Percentiles rank a stretch among this genome's conserved stretches.
These are phyloP conservation scores for Talaromyces sp. DNA, from an alignment of 2,329 filamentous ascomycete genomes.

Conservation along the genomic window DNA sequence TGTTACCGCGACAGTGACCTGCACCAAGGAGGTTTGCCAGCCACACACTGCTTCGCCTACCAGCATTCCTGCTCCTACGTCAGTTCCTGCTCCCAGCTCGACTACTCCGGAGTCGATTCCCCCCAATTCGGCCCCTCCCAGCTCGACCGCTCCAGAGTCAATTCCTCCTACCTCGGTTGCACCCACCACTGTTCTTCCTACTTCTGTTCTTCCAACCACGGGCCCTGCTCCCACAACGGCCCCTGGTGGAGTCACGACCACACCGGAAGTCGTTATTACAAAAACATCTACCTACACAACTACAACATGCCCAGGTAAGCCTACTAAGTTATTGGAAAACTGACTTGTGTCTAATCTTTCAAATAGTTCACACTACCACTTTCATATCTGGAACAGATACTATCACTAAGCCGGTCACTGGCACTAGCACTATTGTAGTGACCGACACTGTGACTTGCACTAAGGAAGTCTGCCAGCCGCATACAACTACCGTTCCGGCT, in stretches of 20 bases:
- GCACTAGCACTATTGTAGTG: conserved; percentile 8
- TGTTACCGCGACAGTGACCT: conserved; percentile 1
- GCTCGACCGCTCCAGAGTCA: background rate
- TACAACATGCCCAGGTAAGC: conserved; percentile 4
- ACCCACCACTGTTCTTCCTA: background rate
- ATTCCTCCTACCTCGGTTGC: background rate
- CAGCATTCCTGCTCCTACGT: background rate
- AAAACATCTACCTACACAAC: conserved; percentile 5
- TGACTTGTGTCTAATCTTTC: background rate
- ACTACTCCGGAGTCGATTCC: background rate
- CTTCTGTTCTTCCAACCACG: conserved; percentile 2
- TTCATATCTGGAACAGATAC: conserved; percentile 11
- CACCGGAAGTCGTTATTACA: conserved; percentile 5
- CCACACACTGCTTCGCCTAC: background rate
- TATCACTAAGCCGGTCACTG: conserved; percentile 7
- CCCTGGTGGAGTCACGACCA: background rate
- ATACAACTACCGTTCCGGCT: conserved; percentile 4
- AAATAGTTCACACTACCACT: conserved; percentile 8
- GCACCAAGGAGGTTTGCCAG: conserved; percentile 2
- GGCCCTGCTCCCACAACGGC: conserved; percentile 4
- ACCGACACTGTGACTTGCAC: conserved; percentile 11
- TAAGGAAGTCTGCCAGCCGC: conserved; percentile 9
- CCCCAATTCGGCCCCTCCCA: background rate
- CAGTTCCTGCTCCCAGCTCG: background rate
- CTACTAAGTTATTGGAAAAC: background rate